Evolutionary conservation across 2,329 filamentous ascomycete genomes (phyloP), one percentile per base, ranked within the genome.

Genomic region (Phialophora expanda): DNA sequence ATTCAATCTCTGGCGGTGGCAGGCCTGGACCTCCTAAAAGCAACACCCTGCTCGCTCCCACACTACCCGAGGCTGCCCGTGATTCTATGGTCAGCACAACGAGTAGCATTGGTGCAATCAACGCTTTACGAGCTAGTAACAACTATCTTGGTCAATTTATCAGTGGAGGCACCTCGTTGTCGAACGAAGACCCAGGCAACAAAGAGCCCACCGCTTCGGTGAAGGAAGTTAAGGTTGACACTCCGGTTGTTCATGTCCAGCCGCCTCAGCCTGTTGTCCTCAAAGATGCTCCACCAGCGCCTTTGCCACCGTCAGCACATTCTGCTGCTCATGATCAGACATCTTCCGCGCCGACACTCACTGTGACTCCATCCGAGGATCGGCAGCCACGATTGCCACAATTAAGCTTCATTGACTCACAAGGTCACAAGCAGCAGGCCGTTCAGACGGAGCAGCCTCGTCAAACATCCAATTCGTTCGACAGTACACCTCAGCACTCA

Each of bases 131-230:
- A 60, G 74, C 74, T 60, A 78, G 76, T 71, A 78, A 79, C 66
- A 76, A 78, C 64, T 78, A 78, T 61, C 75, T 78, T 8, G 75
- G 75, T 20, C 71, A 74, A 30, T 74, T 76, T 70, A 75, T 81
- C 73, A 74, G 78, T 70, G 66, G 75, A 53, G 70, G 73, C 26
- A 66, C 74, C 32, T 66, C 73, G 60, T 48, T 30, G 53, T 61
- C 53, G 46, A 56, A 70, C 24, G 28, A 61, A 51, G 61, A 69
- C 38, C 22, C 46, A 6, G 17, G 14, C 30, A 61, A 68, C n/a
- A 66, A 65, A n/a, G 69, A 64, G 54, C 56, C 58, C 41, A 63
- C 53, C 64, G 32, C 61, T 44, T 57, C 73, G 67, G 60, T 66
- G 14, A 67, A 66, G 22, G 69, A 71, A 30, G 51, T 66, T 22